These are phyloP conservation scores for Citrullus mucosospermus DNA, from an alignment of 306 rosid species.

Conservation along the genomic window DNA sequence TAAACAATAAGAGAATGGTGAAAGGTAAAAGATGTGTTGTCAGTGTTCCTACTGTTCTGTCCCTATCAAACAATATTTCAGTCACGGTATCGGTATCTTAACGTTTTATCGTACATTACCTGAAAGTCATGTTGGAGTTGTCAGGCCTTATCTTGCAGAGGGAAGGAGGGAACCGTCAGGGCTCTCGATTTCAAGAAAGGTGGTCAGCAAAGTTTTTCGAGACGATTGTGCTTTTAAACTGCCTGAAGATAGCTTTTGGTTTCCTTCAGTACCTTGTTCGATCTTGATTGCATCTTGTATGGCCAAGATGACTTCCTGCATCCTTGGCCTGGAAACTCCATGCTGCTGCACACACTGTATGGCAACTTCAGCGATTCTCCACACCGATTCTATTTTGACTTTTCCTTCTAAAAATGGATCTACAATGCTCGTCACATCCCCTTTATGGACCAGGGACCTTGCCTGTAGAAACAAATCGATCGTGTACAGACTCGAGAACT, in stretches of 20 bases:
- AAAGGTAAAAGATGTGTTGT: slow-evolving; percentile 6
- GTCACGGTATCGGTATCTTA: not conserved
- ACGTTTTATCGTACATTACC: slow-evolving; percentile 2
- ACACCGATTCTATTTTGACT: slow-evolving; percentile 63
- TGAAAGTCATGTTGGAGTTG: not conserved
- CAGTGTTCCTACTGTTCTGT: slow-evolving; percentile 1
- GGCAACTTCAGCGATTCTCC: slow-evolving; percentile 85
- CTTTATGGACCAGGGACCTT: slow-evolving; percentile 55
- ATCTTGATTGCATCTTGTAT: slow-evolving; percentile 79
- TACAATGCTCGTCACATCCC: slow-evolving; percentile 68
- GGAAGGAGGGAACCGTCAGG: slow-evolving; percentile 60
- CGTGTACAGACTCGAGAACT: not conserved
- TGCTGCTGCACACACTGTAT: slow-evolving; percentile 81
- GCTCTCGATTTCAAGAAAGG: slow-evolving; percentile 86
- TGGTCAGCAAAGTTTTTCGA: slow-evolving; percentile 77
- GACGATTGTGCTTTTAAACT: slow-evolving; percentile 55
- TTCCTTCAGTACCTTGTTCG: slow-evolving; percentile 38
- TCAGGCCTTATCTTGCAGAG: slow-evolving; percentile 45
- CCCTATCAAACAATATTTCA: not conserved
- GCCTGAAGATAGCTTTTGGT: slow-evolving; percentile 36
- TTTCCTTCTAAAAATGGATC: slow-evolving; percentile 53
- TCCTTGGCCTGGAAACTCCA: slow-evolving; percentile 77
- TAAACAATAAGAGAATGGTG: not conserved
- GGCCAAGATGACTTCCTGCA: slow-evolving; percentile 88
- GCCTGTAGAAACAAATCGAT: slow-evolving; percentile 35